Conservation (phyloP, 2,329 filamentous ascomycete genomes). For the Alternaria infectoria region DNA sequence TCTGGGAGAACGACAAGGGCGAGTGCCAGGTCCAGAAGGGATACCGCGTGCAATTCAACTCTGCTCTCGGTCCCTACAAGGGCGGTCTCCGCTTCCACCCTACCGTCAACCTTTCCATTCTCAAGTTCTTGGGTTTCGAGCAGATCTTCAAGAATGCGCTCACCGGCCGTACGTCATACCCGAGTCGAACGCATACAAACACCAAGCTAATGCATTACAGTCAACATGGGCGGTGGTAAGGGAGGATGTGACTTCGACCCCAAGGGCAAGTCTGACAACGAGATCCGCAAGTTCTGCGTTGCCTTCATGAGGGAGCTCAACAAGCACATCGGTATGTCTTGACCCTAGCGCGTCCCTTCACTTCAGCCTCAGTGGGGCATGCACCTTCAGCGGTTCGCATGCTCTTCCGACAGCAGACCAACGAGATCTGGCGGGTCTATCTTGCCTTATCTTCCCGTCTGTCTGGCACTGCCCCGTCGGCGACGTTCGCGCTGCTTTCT, state of each 20-base stretch:
- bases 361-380: conserved; percentile 16
- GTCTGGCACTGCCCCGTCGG: conserved; percentile 8
- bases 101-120: conserved; percentile 74
- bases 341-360: conserved; percentile 9
- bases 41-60: conserved; percentile 98
- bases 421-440: conserved; percentile 15
- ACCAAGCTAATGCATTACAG: conserved; percentile 49
- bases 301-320: conserved; percentile 95
- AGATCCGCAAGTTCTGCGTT: conserved; percentile 97
- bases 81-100: conserved; percentile 95
- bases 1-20: conserved; percentile 95
- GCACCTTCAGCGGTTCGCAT: conserved; percentile 21
- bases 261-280: conserved; percentile 96
- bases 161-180: conserved; percentile 74
- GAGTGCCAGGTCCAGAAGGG: conserved; percentile 90
- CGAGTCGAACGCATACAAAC: not conserved
- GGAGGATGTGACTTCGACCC: conserved; percentile 98
- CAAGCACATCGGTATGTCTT: conserved; percentile 74
- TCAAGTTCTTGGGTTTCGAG: conserved; percentile 99
- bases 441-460: conserved; percentile 22
- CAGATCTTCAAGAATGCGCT: conserved; percentile 99
- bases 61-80: conserved; percentile 96
- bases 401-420: conserved; percentile 18
- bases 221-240: conserved; percentile 96
- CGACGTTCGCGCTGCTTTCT: not conserved